Percentiles rank a stretch among this genome's conserved stretches.
Conservation (phyloP, 495 filamentous ascomycete species). For the Penicillium antarcticum region DNA sequence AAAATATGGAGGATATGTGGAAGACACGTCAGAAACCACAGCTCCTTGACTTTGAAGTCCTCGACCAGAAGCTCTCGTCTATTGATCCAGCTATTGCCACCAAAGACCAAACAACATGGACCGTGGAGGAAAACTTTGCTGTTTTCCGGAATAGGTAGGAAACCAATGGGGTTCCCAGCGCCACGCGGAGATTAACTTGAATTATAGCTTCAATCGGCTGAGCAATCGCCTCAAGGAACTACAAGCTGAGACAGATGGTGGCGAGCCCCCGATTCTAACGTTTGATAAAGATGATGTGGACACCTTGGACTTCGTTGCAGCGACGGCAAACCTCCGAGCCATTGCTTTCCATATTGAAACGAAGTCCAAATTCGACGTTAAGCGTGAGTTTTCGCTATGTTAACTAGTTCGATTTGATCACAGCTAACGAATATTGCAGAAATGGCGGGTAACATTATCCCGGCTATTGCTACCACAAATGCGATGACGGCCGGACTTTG, state of each 20-base stretch:
- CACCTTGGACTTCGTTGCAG: constrained; percentile 90
- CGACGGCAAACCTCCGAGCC: constrained; percentile 84
- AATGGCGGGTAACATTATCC: constrained; percentile 99
- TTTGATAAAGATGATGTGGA: constrained; percentile 99
- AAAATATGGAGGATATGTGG: constrained; percentile 97
- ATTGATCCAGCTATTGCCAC: constrained; percentile 53
- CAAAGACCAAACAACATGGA: constrained; percentile 78
- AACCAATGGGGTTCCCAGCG: neutral
- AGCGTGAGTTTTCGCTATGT: constrained; percentile 50
- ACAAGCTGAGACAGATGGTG: constrained; percentile 42
- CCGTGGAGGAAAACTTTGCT: constrained; percentile 70
- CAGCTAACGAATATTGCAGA: constrained; percentile 40
- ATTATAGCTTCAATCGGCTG: constrained; percentile 62
- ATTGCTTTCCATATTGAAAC: constrained; percentile 79
- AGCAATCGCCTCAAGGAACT: constrained; percentile 68
- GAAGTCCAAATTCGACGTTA: constrained; percentile 93
- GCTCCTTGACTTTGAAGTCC: constrained; percentile 60
- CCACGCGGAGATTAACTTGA: constrained; percentile 3
- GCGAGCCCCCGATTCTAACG: constrained; percentile 59
- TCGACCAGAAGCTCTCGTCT: constrained; percentile 46
- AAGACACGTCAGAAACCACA: constrained; percentile 73
- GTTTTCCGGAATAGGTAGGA: constrained; percentile 77
- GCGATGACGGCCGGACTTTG: constrained; percentile 93
- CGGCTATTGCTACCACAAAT: constrained; percentile 97
- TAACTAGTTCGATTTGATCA: neutral